phyloP scores from a whole-genome alignment of 2,329 filamentous ascomycete genomes.

The Pseudocercospora eumusae region DNA sequence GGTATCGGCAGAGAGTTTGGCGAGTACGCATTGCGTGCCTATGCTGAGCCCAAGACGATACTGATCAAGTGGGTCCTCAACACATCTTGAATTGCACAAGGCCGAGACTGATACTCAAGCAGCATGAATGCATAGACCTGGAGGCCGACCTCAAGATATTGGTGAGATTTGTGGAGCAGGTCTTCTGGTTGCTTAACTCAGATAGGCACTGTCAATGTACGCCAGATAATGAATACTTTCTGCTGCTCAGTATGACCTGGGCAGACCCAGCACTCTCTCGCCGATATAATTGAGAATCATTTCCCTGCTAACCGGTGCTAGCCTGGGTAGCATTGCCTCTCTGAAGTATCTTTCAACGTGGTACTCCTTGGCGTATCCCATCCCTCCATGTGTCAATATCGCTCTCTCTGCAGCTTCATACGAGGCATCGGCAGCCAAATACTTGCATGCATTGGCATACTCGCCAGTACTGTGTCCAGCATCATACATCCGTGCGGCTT shows the following conservation, averaged over 20 bases:
- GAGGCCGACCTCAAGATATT: not conserved
- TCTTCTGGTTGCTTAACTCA: not conserved
- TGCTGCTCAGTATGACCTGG: conserved; percentile 31
- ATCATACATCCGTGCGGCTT: conserved; percentile 65
- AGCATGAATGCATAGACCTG: conserved; percentile 11
- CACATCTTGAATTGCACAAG: not conserved
- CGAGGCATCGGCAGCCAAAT: conserved; percentile 65
- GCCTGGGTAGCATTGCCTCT: conserved; percentile 65
- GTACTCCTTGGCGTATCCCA: conserved; percentile 63
- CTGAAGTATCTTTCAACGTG: conserved; percentile 66
- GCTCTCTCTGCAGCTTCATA: conserved; percentile 64
- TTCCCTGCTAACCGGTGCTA: conserved; percentile 60
- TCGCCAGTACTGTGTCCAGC: conserved; percentile 51
- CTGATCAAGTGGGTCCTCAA: conserved; percentile 7
- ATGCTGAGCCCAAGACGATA: conserved; percentile 49
- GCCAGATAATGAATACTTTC: not conserved
- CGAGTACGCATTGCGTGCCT: conserved; percentile 61
- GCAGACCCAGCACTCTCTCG: conserved; percentile 37
- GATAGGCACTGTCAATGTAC: not conserved
- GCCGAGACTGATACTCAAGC: not conserved
- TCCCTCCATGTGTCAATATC: conserved; percentile 61
- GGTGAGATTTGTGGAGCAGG: not conserved
- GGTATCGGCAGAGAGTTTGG: conserved; percentile 64
- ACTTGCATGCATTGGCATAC: conserved; percentile 68
- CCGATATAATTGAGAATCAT: conserved; percentile 41